Percentiles rank a stretch among this genome's conserved stretches.
Conservation (phyloP, 768 basidiomycete genomes). For the Serendipita vermifera region DNA sequence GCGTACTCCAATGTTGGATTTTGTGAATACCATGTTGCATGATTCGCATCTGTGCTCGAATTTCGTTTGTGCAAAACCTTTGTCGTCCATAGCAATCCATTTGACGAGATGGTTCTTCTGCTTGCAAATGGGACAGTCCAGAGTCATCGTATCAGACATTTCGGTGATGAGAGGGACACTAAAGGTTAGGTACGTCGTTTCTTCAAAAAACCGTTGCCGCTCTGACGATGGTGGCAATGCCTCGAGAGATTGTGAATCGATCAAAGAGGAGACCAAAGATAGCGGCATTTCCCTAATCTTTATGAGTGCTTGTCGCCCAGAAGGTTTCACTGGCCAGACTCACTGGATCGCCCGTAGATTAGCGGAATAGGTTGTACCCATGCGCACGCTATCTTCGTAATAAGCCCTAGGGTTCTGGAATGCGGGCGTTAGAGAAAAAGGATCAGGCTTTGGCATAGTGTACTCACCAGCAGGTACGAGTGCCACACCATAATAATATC, state of each 20-base stretch:
- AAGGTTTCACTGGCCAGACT: background rate
- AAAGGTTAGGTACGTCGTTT: background rate
- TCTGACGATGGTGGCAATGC: background rate
- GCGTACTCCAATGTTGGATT: background rate
- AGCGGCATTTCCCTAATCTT: background rate
- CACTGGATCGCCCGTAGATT: background rate
- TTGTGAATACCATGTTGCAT: background rate
- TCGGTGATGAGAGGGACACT: background rate
- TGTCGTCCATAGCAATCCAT: background rate
- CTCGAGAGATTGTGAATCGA: background rate
- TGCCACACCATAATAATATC: conserved; percentile 17
- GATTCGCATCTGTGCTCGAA: background rate
- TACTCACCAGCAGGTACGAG: conserved; percentile 14
- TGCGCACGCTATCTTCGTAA: background rate
- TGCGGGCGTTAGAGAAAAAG: background rate
- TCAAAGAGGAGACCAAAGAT: background rate
- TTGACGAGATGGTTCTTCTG: background rate
- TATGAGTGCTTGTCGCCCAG: background rate
- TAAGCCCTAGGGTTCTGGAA: background rate
- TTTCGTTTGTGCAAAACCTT: background rate
- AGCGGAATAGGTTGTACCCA: background rate
- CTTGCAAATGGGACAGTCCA: background rate
- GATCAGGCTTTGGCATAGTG: background rate
- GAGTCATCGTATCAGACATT: background rate
- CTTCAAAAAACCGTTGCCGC: background rate